phyloP scores from a whole-genome alignment of 805 yeast species.

The Sugiyamaella americana region DNA sequence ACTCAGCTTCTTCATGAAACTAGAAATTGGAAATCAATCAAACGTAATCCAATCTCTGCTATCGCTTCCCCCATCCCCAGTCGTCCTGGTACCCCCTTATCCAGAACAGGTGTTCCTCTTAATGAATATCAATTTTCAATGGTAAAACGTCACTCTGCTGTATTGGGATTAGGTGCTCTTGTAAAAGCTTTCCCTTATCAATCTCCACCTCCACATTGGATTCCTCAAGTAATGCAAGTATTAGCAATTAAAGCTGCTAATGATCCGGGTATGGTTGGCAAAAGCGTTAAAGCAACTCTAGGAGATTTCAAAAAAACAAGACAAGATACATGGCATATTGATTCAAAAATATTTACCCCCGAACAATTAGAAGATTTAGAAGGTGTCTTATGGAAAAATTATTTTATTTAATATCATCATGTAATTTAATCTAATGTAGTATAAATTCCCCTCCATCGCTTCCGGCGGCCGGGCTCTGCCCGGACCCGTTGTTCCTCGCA shows the following conservation, averaged over 20 bases:
- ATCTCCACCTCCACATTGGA: constrained; percentile 90
- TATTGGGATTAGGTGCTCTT: constrained; percentile 81
- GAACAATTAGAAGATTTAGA: constrained; percentile 86
- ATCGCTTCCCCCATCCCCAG: constrained; percentile 8
- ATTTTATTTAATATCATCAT: constrained; percentile 54
- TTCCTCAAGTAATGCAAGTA: constrained; percentile 63
- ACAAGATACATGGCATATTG: constrained; percentile 95
- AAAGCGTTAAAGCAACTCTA: constrained; percentile 72
- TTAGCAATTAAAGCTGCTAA: constrained; percentile 68
- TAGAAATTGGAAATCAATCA: constrained; percentile 25
- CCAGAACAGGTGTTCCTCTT: constrained; percentile 4
- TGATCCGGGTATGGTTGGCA: constrained; percentile 72
- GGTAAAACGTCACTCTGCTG: constrained; percentile 69
- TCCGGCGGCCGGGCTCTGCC: neutral
- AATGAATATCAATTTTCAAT: constrained; percentile 32
- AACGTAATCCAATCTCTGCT: neutral
- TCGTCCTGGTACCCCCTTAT: constrained; percentile 7
- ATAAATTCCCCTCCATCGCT: neutral
- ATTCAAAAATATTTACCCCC: constrained; percentile 62
- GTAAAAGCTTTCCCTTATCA: constrained; percentile 84
- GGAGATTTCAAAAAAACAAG: constrained; percentile 85
- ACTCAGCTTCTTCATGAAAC: constrained; percentile 32
- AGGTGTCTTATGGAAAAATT: constrained; percentile 90
- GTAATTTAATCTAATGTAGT: neutral
- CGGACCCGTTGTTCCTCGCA: neutral